A percentile compares a stretch with the other conserved stretches of the same genome.
Evolutionary conservation across 176 grass and related monocot species (phyloP).

Genomic region (bread wheat (Triticum aestivum)): IWGSC_CS_RefSeq_v2.1 NC_057802.1:181015802-181016301

Average conservation of each 20-base stretch:
- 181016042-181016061: neutral
- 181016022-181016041: neutral
- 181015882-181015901: neutral
- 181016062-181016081: neutral
- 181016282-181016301: too few relatives aligned
- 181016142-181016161: neutral
- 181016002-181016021: neutral
- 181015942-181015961: constrained; percentile 15
- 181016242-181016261: too few relatives aligned
- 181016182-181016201: neutral
- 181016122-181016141: neutral
- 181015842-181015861: constrained; percentile 40
- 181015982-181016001: neutral
- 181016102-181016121: neutral
- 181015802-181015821: neutral
- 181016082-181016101: neutral
- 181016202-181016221: too few relatives aligned
- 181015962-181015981: neutral
- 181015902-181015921: neutral
- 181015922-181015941: neutral
- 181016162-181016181: neutral
- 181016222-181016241: too few relatives aligned
- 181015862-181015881: constrained; percentile 28
- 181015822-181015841: constrained; percentile 24
- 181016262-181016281: too few relatives aligned